A percentile compares a stretch with the other conserved stretches of the same genome.
Evolutionary conservation across 1,284 basidiomycete genomes (phyloP).

Genomic region (Abortiporus biennis): DNA sequence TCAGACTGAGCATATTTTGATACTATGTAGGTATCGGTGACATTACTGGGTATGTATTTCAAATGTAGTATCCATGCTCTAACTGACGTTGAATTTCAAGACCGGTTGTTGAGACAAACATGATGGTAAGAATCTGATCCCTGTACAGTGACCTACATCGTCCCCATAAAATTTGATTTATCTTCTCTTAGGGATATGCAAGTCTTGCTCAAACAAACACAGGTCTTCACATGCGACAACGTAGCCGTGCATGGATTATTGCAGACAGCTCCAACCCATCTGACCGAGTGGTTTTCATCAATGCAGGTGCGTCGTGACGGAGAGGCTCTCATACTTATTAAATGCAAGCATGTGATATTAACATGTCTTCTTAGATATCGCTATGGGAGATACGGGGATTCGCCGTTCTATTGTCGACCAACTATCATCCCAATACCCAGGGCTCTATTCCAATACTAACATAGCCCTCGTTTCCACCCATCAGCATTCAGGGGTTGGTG

Average conservation of each 20-base stretch:
- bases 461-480: slow-evolving; percentile 78
- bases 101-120: slow-evolving; percentile 73
- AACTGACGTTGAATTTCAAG: slow-evolving; percentile 24
- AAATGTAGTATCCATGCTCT: slow-evolving; percentile 8
- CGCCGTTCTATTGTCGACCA: slow-evolving; percentile 62
- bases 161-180: neutral
- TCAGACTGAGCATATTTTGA: neutral
- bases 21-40: slow-evolving; percentile 57
- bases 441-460: slow-evolving; percentile 64
- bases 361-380: slow-evolving; percentile 44
- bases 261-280: slow-evolving; percentile 51
- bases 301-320: slow-evolving; percentile 44
- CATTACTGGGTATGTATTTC: slow-evolving; percentile 54
- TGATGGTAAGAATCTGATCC: slow-evolving; percentile 46
- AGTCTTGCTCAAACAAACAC: slow-evolving; percentile 63
- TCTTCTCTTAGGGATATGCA: slow-evolving; percentile 59
- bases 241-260: slow-evolving; percentile 73
- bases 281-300: slow-evolving; percentile 70
- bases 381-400: slow-evolving; percentile 76
- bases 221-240: slow-evolving; percentile 76
- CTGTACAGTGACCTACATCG: neutral
- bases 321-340: neutral
- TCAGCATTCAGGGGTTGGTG: slow-evolving; percentile 74
- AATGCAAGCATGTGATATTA: neutral
- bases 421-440: slow-evolving; percentile 50